Base-by-base conservation (phyloP, 495 filamentous ascomycete species). In the Trichocladium antarcticum region DNA sequence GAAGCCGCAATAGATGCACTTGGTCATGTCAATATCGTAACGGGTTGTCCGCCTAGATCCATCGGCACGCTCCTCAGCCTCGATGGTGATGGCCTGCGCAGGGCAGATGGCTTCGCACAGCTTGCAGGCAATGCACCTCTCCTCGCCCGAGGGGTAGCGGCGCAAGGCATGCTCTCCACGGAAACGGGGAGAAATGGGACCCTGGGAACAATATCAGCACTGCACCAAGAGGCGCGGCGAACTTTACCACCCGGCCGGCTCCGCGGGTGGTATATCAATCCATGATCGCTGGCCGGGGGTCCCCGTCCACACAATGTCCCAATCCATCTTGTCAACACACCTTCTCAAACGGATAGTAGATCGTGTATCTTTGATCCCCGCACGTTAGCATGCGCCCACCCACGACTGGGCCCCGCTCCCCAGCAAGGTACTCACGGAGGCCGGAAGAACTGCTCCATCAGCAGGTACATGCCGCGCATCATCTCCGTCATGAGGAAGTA, bases 11-110 rank as follows among this genome's bases (percentile, higher is more conserved):
- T 97, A 98, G 66, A 98, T 98, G 71, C 92, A 98, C 75, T 98
- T 98, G 63, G 92, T 97, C 92, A 98, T 98, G 75, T 98, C 92
- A 66, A 98, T 95, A 71, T 98, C 92, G 71, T 98, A 98, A 63
- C 89, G 80, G 43, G 90, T 95, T 40, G 92, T 98, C 59, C 92
- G 79, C 62, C 92, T 78, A 57, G 85, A 92, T 37, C 92, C 92
- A 60, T 98, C 92, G 60, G 82, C 85, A 68, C 92, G 88, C 72
- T 98, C 92, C 62, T 98, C 92, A 39, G 92, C 93, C 72, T 98
- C 92, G 59, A 98, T 98, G 19, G 90, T 97, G 65, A 97, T 98
- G 56, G 89, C 89, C 69, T 89, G 82, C 19, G 92, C 92, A 11
- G 92, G 92, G 76, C 92, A 98, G 67, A 98, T 72, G 52, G 93